Percentiles rank a stretch among this genome's conserved stretches.
phyloP scores from a whole-genome alignment of 2,329 filamentous ascomycete species.

The Aspergillus luchuensis region DNA sequence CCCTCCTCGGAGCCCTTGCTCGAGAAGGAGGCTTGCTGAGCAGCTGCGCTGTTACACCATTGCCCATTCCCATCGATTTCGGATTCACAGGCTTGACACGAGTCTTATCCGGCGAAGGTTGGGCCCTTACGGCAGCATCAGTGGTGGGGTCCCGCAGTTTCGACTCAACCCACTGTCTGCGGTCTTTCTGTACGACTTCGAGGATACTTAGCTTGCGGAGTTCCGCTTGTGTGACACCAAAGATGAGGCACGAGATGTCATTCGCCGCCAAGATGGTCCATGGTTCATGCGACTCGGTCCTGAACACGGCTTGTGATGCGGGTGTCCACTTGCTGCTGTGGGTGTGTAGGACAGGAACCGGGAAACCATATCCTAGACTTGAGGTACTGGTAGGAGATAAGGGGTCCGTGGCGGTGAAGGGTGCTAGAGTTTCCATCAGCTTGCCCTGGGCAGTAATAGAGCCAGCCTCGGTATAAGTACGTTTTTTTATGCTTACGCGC shows the following conservation, averaged over 20 bases:
- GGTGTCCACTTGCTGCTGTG: constrained; percentile 89
- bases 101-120: constrained; percentile 36
- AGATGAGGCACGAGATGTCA: constrained; percentile 94
- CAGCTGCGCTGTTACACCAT: constrained; percentile 83
- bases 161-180: constrained; percentile 83
- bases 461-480: constrained; percentile 83
- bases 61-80: constrained; percentile 64
- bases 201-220: constrained; percentile 92
- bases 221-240: constrained; percentile 96
- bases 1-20: constrained; percentile 47
- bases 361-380: constrained; percentile 42
- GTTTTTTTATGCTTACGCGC: constrained; percentile 75
- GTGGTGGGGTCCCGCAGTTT: constrained; percentile 70
- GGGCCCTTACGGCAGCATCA: constrained; percentile 45
- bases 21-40: constrained; percentile 76
- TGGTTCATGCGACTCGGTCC: constrained; percentile 84
- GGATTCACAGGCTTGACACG: constrained; percentile 40
- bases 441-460: constrained; percentile 76
- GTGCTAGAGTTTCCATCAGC: constrained; percentile 81
- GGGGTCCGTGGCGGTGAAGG: constrained; percentile 65
- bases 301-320: constrained; percentile 94
- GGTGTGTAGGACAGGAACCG: constrained; percentile 67
- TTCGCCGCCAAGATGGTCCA: constrained; percentile 98
- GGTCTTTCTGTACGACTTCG: constrained; percentile 89
- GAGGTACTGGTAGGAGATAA: constrained; percentile 41